Percentiles rank a stretch among this genome's conserved stretches.
These are phyloP conservation scores for Dactylonectria estremocensis DNA, from an alignment of 2,329 filamentous ascomycete species.

Conservation along the genomic window DNA sequence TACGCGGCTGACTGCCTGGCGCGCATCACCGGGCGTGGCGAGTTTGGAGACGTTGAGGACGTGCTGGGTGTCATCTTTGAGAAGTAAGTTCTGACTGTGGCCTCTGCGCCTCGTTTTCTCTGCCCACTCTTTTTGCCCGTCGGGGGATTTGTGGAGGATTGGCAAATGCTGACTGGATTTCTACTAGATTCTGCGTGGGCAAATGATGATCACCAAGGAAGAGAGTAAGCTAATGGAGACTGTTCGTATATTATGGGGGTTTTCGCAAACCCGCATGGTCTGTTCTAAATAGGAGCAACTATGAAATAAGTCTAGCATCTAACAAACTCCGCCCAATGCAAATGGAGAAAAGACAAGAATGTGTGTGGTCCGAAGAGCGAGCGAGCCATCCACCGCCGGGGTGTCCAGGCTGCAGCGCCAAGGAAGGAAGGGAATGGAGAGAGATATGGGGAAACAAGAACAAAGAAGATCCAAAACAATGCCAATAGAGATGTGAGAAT, in stretches of 20 bases:
- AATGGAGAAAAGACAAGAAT: conserved; percentile 26
- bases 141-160: conserved; percentile 10
- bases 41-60: conserved; percentile 92
- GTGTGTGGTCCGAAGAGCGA: conserved; percentile 26
- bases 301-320: conserved; percentile 27
- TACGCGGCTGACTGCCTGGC: conserved; percentile 86
- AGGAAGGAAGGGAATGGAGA: conserved; percentile 27
- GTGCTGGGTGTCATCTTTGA: conserved; percentile 97
- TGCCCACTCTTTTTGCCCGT: conserved; percentile 14
- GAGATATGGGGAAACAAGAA: no score
- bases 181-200: conserved; percentile 62
- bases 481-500: conserved; percentile 12
- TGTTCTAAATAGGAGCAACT: conserved; percentile 19
- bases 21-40: conserved; percentile 88
- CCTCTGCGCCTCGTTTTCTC: conserved; percentile 20
- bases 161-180: conserved; percentile 37
- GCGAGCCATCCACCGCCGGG: conserved; percentile 35
- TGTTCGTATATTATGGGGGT: conserved; percentile 21
- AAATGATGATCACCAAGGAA: conserved; percentile 51
- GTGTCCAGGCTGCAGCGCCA: conserved; percentile 29
- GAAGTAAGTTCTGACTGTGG: conserved; percentile 75
- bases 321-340: conserved; percentile 36
- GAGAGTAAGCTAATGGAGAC: not conserved
- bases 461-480: conserved; percentile 22
- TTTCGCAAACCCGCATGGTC: conserved; percentile 19